These are phyloP conservation scores for Limonium bicolor DNA, from an alignment of 148 eudicot genomes.

Conservation along the genomic window DNA sequence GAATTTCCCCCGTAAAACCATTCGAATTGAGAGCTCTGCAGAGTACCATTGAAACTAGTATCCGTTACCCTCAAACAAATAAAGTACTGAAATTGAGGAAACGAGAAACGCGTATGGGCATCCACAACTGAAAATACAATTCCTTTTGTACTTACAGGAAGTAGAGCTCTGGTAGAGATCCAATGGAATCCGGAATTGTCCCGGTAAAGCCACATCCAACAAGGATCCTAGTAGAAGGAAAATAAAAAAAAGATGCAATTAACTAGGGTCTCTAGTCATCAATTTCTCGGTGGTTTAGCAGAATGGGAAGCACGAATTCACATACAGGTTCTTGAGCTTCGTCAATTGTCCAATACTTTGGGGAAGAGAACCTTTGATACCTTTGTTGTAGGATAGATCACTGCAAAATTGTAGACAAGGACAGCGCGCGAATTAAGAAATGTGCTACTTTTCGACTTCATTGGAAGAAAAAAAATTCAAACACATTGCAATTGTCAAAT, in stretches of 20 bases:
- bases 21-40: slow-evolving; percentile 58
- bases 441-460: too few species aligned
- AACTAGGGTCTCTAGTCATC: too few species aligned
- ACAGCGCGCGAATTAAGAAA: too few species aligned
- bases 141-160: slow-evolving; percentile 71
- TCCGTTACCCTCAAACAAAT: not conserved
- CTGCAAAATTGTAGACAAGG: too few species aligned
- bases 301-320: too few species aligned
- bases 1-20: slow-evolving; percentile 45
- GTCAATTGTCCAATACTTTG: slow-evolving; percentile 37
- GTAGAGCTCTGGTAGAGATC: slow-evolving; percentile 36
- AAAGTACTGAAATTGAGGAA: not conserved
- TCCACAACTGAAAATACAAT: slow-evolving; percentile 9
- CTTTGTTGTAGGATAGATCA: slow-evolving; percentile 76
- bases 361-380: slow-evolving; percentile 61
- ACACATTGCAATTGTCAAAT: too few species aligned
- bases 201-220: slow-evolving; percentile 71
- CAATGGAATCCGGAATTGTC: slow-evolving; percentile 48
- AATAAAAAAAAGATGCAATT: too few species aligned
- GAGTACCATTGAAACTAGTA: not conserved
- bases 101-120: not conserved
- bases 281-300: too few species aligned
- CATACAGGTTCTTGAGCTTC: slow-evolving; percentile 53
- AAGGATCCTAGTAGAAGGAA: too few species aligned
- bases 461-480: too few species aligned